phyloP scores from a whole-genome alignment of 305 asterid species.

The Rubia tinctorum region DNA sequence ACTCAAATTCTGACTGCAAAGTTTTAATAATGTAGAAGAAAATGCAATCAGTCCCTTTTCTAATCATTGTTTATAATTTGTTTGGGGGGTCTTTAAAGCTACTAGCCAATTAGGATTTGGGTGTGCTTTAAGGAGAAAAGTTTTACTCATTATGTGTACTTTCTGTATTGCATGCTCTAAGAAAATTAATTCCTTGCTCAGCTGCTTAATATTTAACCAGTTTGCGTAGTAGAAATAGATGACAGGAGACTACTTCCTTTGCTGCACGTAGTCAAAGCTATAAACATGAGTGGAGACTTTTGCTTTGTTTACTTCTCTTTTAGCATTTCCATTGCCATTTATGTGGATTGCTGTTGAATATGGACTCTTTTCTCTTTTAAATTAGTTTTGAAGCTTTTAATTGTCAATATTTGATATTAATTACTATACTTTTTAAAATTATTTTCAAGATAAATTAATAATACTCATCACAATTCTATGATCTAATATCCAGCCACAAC shows the following conservation, averaged over 20 bases:
- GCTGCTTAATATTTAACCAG: not conserved
- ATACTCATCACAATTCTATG: not conserved
- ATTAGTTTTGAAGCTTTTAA: not conserved
- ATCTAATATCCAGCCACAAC: not conserved
- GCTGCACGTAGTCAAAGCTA: not conserved
- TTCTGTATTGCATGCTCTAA: not conserved
- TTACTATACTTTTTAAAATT: too few relatives aligned
- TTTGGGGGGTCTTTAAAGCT: not conserved
- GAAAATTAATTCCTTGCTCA: not conserved
- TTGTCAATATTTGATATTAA: not conserved
- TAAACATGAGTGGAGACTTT: not conserved
- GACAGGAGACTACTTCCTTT: not conserved
- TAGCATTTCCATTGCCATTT: not conserved
- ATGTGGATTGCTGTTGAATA: not conserved
- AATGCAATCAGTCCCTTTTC: not conserved
- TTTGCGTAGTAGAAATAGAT: not conserved
- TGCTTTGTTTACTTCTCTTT: not conserved
- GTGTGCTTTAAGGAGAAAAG: not conserved
- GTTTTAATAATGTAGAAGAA: not conserved
- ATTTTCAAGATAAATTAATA: too few relatives aligned
- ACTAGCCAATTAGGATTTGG: not conserved
- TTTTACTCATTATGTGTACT: not conserved
- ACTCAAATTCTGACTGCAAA: not conserved
- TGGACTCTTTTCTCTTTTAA: not conserved
- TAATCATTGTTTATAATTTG: not conserved